Base-by-base conservation (phyloP, 208 protist genomes). In the Acanthamoeba triangularis region DNA sequence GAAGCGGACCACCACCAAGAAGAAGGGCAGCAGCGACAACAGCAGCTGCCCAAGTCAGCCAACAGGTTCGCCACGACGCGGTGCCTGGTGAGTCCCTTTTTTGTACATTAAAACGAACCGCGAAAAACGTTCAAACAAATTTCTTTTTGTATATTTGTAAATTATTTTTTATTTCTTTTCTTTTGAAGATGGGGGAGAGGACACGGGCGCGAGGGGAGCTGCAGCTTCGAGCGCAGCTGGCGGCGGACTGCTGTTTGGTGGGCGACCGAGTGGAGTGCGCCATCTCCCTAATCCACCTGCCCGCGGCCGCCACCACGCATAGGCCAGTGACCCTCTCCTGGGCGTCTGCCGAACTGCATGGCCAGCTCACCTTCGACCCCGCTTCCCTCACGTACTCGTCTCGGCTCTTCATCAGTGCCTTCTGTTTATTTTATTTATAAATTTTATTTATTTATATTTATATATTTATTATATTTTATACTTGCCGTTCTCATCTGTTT, bases 261-360 rank as follows among this genome's bases (percentile, higher is more conserved):
- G 74, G 74, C 74, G 74, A 82, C 18, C 74, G 74, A 13, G 74
- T 82, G 74, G 74, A 82, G 37, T 82, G 74, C 37, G 41, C 30
- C 37, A 82, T 82, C 37, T 54, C 74, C 6, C 74, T 82, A 35
- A 25, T n/a, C 74, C 74, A 82, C 30, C 37, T 82, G 33, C 63
- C 63, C 13, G 16, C 74, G 37, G 18, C 33, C 7, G 74, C 18
- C 10, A 76, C 67, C n/a, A 76, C 67, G 16, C 23, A 41, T 5
- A 37, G 10, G 30, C 33, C 41, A 8, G 35, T 54, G 8, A 82
- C 74, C 37, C 74, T 82, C 7, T 82, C 74, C 35, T 82, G 74
- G 74, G 74, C 74, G 20, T 82, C 74, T 28, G 74, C 41, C 20
- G 74, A 82, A 35, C 74, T 82, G 18, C 74, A 82, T 11, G 74